Evolutionary conservation across 2,329 filamentous ascomycete species (phyloP), one percentile per base, ranked within the genome.

Genomic region (Aspergillus sp.): DNA sequence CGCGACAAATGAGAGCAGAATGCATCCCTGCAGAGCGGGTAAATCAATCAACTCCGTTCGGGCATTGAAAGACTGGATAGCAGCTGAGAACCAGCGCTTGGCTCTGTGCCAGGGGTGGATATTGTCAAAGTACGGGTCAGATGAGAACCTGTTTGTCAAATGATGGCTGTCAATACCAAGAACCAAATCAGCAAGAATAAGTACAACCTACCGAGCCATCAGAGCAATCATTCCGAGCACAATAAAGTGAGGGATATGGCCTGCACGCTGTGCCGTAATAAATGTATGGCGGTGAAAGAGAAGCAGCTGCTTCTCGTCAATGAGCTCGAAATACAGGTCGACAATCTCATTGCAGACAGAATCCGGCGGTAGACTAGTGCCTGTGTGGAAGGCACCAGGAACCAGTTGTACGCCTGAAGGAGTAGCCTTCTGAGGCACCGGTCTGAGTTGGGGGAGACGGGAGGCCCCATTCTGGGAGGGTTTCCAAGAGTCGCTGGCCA

Each of bases 301-400:
- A 44, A 55, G 47, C 22, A 55, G 37, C 24, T 55, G 53, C 37
- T 55, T 55, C 34, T 55, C 46, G 3, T 55, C 53, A 27, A 55
- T 55, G 4, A 55, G 24, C 11, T 55, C 53, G 34, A 55, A 55
- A 9, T 55, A 55, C 8, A 55, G 34, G 19, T 55, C 53, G 17
- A 55, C 37, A 7, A 55, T n/a, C 47, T 55, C 45, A 27, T 55
- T 55, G 27, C 53, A 50, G 9, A 55, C 17, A 22, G 39, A 11
- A 5, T 19, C 37, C 4, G 53, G 53, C 1, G 48, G 48, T 0
- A 50, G 34, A 6, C 3, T 34, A 5, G 11, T 9, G 2, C 3
- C 13, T 17, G 4, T 5, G 9, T 13, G 30, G n/a, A 5, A 17
- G 0, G 41, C 4, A 30, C n/a, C 19, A 12, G 3, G 19, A 30